Conservation (phyloP, 768 basidiomycete species). For the Dacryopinax spathularia region DNA sequence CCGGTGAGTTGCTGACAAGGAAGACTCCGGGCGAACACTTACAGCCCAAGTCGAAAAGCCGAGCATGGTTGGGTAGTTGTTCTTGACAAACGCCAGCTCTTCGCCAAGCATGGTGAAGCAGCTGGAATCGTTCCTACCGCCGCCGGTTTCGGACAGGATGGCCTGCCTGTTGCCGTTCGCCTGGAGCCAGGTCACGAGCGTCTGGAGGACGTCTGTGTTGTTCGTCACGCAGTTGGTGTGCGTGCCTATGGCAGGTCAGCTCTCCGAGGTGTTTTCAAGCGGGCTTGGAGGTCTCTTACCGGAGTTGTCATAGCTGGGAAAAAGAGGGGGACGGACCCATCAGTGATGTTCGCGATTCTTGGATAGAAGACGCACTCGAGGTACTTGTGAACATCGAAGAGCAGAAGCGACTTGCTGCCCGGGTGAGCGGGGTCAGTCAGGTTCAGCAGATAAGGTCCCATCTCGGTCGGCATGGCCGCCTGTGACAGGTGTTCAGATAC, state of each 20-base stretch:
- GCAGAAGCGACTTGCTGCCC: slow-evolving; percentile 25
- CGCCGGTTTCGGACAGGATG: slow-evolving; percentile 33
- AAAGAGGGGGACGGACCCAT: no score
- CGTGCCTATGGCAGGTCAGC: no score
- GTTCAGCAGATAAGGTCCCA: slow-evolving; percentile 27
- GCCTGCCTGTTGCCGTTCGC: slow-evolving; percentile 33
- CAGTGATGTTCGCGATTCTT: no score
- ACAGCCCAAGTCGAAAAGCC: slow-evolving; percentile 46
- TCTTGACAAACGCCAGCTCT: slow-evolving; percentile 35
- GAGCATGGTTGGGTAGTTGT: slow-evolving; percentile 29
- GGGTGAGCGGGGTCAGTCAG: slow-evolving; percentile 29
- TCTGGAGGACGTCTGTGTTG: slow-evolving; percentile 33
- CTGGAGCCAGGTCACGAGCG: slow-evolving; percentile 32
- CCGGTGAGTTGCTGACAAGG: neutral
- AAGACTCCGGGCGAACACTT: neutral
- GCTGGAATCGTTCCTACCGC: slow-evolving; percentile 21
- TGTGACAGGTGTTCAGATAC: no score
- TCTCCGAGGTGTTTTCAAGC: no score
- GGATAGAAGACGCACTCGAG: no score
- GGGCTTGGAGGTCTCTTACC: no score
- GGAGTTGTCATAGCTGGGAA: slow-evolving; percentile 13
- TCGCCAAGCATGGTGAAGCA: slow-evolving; percentile 21
- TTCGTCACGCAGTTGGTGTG: slow-evolving; percentile 23
- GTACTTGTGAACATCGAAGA: slow-evolving; percentile 29
- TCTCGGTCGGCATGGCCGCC: slow-evolving; percentile 29